phyloP scores from a whole-genome alignment of 495 filamentous ascomycete genomes.

The Xylaria cubensis region DNA sequence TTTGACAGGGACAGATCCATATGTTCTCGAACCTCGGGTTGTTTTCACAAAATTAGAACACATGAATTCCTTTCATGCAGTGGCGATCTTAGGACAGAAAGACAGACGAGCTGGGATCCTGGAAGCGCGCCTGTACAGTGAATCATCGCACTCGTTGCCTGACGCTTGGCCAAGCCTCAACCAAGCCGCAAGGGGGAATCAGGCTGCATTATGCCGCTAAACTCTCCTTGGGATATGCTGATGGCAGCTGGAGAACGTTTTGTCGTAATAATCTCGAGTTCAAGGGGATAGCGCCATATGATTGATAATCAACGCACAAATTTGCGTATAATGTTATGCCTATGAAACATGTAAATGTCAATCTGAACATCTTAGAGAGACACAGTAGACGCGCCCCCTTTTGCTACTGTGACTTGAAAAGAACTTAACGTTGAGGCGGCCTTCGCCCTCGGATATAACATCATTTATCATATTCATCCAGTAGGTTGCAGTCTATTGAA shows the following conservation, averaged over 20 bases:
- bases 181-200: conserved; percentile 15
- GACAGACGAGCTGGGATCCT: neutral
- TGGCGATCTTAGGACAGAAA: neutral
- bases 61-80: conserved; percentile 14
- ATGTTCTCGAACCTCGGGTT: neutral
- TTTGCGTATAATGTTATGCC: neutral
- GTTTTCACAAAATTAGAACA: neutral
- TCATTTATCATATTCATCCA: conserved; percentile 16
- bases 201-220: conserved; percentile 6
- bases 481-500: conserved; percentile 2
- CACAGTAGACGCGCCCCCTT: neutral
- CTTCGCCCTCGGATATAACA: neutral
- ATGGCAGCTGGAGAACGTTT: neutral
- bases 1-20: neutral
- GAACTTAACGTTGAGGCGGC: neutral
- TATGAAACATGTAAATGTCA: neutral
- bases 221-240: neutral
- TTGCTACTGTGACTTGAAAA: neutral
- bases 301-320: neutral
- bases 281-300: neutral
- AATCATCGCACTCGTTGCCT: neutral
- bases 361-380: neutral
- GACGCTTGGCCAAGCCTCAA: neutral
- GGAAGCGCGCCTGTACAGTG: neutral
- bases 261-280: neutral